phyloP scores from a whole-genome alignment of 2,329 filamentous ascomycete species.

The Colletotrichum incanum region DNA sequence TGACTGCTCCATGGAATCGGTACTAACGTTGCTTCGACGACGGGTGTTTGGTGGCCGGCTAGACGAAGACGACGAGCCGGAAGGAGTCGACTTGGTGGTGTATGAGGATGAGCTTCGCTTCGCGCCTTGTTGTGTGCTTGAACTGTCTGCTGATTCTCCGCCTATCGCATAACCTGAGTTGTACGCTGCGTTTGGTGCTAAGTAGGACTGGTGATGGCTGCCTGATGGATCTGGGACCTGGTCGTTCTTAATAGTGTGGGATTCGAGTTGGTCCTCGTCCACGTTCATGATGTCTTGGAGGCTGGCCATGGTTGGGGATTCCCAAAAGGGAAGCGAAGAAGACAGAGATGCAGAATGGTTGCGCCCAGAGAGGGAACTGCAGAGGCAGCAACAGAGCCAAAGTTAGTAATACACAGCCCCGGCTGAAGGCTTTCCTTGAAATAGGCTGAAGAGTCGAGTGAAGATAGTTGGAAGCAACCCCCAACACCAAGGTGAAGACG shows the following conservation, averaged over 20 bases:
- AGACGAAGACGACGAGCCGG: slow-evolving; percentile 46
- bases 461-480: slow-evolving; percentile 52
- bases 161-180: slow-evolving; percentile 58
- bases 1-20: slow-evolving; percentile 65
- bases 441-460: slow-evolving; percentile 51
- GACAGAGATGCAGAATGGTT: slow-evolving; percentile 36
- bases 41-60: slow-evolving; percentile 46
- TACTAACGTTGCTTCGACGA: slow-evolving; percentile 63
- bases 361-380: slow-evolving; percentile 27
- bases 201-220: slow-evolving; percentile 52
- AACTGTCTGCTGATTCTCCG: slow-evolving; percentile 51
- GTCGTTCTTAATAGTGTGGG: slow-evolving; percentile 63
- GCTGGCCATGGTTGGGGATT: slow-evolving; percentile 65
- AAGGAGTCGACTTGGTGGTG: slow-evolving; percentile 50
- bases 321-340: slow-evolving; percentile 57
- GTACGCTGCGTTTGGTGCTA: slow-evolving; percentile 53
- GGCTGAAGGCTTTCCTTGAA: slow-evolving; percentile 53
- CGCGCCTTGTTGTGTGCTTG: slow-evolving; percentile 53
- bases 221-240: slow-evolving; percentile 54
- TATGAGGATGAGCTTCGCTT: slow-evolving; percentile 54
- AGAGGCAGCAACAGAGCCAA: slow-evolving; percentile 53
- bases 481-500: slow-evolving; percentile 47
- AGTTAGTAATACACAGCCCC: slow-evolving; percentile 65
- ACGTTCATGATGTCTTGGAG: slow-evolving; percentile 72
- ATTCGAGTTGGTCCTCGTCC: slow-evolving; percentile 63